Evolutionary conservation across 371 early-diverging fungal species (phyloP).

Genomic region (Dentiscutata heterogama): DNA sequence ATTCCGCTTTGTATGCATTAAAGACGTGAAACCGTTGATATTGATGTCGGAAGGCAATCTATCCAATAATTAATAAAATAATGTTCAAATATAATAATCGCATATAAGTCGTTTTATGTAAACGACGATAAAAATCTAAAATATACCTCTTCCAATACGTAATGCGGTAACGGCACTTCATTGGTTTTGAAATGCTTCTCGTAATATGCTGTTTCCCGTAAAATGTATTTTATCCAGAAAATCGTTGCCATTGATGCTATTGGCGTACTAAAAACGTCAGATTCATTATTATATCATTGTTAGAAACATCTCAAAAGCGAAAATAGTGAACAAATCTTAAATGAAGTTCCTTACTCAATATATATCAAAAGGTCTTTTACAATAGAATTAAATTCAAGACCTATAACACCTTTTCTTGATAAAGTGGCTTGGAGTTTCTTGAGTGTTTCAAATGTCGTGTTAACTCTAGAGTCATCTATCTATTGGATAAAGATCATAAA

Average conservation of each 20-base stretch:
- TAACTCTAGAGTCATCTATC: slow-evolving; percentile 25
- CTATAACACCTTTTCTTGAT: slow-evolving; percentile 1
- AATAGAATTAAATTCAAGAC: slow-evolving; percentile 18
- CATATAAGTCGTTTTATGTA: neutral
- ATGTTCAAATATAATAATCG: neutral
- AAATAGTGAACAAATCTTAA: neutral
- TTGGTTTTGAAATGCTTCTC: slow-evolving; percentile 42
- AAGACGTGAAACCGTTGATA: slow-evolving; percentile 35
- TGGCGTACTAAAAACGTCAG: slow-evolving; percentile 6
- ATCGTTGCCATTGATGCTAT: slow-evolving; percentile 41
- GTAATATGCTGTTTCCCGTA: slow-evolving; percentile 41
- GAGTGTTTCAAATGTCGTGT: slow-evolving; percentile 17
- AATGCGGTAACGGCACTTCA: slow-evolving; percentile 32
- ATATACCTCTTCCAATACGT: slow-evolving; percentile 32
- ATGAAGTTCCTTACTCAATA: slow-evolving; percentile 19
- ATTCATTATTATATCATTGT: neutral
- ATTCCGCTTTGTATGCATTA: slow-evolving; percentile 16
- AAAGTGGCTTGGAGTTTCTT: slow-evolving; percentile 28
- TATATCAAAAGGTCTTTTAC: slow-evolving; percentile 24
- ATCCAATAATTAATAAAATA: neutral
- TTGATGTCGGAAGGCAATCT: slow-evolving; percentile 39
- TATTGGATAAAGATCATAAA: slow-evolving; percentile 3
- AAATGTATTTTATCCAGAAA: slow-evolving; percentile 28
- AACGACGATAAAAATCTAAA: neutral
- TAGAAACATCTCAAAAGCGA: neutral